Percentiles rank a stretch among this genome's conserved stretches.
Evolutionary conservation across 768 basidiomycete genomes (phyloP).

Genomic region (Xerocomellus intermedius): DNA sequence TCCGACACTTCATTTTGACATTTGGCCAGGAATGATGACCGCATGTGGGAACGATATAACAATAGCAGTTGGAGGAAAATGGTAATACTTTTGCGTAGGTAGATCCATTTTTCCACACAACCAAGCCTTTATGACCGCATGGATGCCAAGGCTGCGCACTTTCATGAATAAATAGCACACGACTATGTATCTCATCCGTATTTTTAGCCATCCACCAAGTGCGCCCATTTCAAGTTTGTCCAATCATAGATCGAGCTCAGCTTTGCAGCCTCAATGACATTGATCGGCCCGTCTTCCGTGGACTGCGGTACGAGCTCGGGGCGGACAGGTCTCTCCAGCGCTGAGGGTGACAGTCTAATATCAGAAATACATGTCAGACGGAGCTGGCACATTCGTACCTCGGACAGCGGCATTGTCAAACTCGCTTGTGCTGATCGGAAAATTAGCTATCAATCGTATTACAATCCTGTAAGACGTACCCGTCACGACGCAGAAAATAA

Average conservation of each 20-base stretch:
- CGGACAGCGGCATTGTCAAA: conserved; percentile 19
- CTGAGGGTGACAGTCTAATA: conserved; percentile 4
- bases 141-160: too few species aligned
- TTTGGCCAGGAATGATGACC: conserved; percentile 11
- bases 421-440: conserved; percentile 17
- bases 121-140: too few species aligned
- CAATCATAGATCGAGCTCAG: conserved; percentile 12
- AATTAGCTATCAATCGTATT: conserved; percentile 5
- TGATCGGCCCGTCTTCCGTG: background rate
- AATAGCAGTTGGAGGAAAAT: conserved; percentile 21
- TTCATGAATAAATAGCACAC: background rate
- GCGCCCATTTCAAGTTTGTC: conserved; percentile 18
- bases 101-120: too few species aligned
- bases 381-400: conserved; percentile 16
- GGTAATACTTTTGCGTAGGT: conserved; percentile 19
- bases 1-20: conserved; percentile 9
- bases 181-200: conserved; percentile 4
- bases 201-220: conserved; percentile 3
- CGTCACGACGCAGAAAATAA: conserved; percentile 22
- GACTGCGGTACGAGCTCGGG: conserved; percentile 23
- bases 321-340: conserved; percentile 13
- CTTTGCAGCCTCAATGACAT: conserved; percentile 13
- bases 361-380: conserved; percentile 11
- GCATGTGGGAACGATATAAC: conserved; percentile 8
- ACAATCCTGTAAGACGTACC: conserved; percentile 15